Percentiles rank a stretch among this genome's conserved stretches.
These are phyloP conservation scores for Diophrys sp. DNA, from an alignment of 73 alveolate genomes.

Conservation along the genomic window DNA sequence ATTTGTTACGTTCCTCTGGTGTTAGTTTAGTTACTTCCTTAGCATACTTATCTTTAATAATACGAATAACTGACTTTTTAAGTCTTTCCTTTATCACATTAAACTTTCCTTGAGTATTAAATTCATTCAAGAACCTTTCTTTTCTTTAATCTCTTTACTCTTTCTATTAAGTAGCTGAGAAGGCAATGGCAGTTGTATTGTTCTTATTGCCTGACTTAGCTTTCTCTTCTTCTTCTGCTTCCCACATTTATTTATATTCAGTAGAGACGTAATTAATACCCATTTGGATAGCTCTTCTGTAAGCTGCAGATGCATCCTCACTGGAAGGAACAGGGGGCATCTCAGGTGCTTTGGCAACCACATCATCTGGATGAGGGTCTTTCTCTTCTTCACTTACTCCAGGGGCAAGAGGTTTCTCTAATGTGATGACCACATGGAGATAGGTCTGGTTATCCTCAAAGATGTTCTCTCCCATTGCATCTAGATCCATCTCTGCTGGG, in stretches of 20 bases:
- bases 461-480: conserved; percentile 14
- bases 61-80: conserved; percentile 84
- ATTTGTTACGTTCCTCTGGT: conserved; percentile 76
- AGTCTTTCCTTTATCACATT: conserved; percentile 86
- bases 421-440: not conserved
- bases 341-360: not conserved
- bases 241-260: conserved; percentile 33
- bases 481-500: conserved; percentile 6
- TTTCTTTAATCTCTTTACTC: conserved; percentile 79
- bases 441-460: conserved; percentile 29
- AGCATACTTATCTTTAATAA: conserved; percentile 88
- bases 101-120: conserved; percentile 85
- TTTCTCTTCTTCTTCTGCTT: conserved; percentile 29
- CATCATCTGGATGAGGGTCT: conserved; percentile 3
- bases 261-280: conserved; percentile 15
- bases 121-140: conserved; percentile 83
- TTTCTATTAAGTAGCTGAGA: conserved; percentile 48
- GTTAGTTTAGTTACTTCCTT: conserved; percentile 77
- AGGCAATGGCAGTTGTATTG: not conserved
- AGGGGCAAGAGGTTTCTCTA: conserved; percentile 6
- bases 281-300: conserved; percentile 22
- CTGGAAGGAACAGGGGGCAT: conserved; percentile 10
- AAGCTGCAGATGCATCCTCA: conserved; percentile 32
- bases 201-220: not conserved
- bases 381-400: conserved; percentile 9